phyloP scores from a whole-genome alignment of 306 rosid genomes.

The Dicorynia guianensis region DNA sequence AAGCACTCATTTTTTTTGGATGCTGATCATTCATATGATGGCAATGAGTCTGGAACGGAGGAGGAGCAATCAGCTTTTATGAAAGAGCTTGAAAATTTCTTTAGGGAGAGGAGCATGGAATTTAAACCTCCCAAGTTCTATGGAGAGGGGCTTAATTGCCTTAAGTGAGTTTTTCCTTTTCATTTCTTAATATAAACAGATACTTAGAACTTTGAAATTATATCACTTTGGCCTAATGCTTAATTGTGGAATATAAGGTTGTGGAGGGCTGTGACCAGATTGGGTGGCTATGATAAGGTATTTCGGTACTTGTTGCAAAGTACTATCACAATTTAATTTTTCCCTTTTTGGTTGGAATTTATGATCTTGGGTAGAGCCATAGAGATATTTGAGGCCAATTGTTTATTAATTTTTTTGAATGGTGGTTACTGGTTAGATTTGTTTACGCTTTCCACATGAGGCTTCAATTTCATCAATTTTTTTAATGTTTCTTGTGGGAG shows the following conservation, averaged over 20 bases:
- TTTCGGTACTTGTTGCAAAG: conserved; percentile 7
- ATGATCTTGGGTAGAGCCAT: conserved; percentile 25
- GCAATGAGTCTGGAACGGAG: conserved; percentile 91
- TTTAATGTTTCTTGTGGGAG: too few relatives aligned
- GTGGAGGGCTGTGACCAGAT: conserved; percentile 90
- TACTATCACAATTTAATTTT: conserved; percentile 14
- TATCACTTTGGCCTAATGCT: conserved; percentile 43
- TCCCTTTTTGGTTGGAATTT: neutral
- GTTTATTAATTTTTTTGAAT: conserved; percentile 19
- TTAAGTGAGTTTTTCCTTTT: conserved; percentile 68
- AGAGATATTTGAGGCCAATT: conserved; percentile 21
- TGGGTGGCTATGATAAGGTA: conserved; percentile 99
- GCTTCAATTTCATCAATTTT: neutral
- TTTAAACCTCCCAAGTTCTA: conserved; percentile 97
- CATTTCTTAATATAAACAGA: conserved; percentile 19
- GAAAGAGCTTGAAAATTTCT: conserved; percentile 89
- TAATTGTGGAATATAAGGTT: conserved; percentile 65
- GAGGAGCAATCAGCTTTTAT: conserved; percentile 86
- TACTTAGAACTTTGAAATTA: conserved; percentile 20
- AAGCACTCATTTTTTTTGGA: conserved; percentile 62
- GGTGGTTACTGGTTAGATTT: conserved; percentile 14
- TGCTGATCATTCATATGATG: conserved; percentile 66
- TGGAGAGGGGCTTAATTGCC: conserved; percentile 95
- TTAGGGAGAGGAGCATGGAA: conserved; percentile 89
- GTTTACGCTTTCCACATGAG: neutral